A percentile compares a stretch with the other conserved stretches of the same genome.
Evolutionary conservation across 768 basidiomycete species (phyloP).

Genomic region (Gautieria morchelliformis): DNA sequence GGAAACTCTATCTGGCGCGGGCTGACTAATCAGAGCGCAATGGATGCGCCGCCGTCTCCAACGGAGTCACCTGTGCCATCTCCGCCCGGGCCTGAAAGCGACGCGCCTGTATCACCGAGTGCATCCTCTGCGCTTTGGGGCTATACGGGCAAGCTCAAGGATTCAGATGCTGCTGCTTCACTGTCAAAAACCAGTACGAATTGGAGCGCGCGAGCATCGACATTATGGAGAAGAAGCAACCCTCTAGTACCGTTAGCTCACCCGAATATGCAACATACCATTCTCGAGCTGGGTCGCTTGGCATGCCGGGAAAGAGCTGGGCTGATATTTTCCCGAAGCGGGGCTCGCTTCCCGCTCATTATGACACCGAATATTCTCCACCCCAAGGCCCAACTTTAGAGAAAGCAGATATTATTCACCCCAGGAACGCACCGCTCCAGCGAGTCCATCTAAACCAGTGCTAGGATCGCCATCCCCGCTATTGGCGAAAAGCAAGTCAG

Average conservation of each 20-base stretch:
- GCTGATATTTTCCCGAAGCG: constrained; percentile 11
- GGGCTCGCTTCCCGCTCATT: constrained; percentile 32
- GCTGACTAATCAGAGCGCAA: constrained; percentile 64
- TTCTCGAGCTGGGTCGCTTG: not conserved
- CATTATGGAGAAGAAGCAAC: constrained; percentile 20
- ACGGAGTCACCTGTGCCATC: constrained; percentile 24
- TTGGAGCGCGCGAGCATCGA: constrained; percentile 56
- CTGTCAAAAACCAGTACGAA: constrained; percentile 69
- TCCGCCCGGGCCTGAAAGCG: constrained; percentile 17
- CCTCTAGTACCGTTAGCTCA: not conserved
- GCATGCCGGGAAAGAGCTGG: not conserved
- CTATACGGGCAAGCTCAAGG: constrained; percentile 66
- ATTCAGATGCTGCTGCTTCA: constrained; percentile 62
- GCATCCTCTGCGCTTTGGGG: constrained; percentile 39
- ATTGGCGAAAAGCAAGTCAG: constrained; percentile 13
- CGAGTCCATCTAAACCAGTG: not conserved
- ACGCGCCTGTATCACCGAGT: constrained; percentile 3
- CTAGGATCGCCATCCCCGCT: not conserved
- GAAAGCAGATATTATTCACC: constrained; percentile 2
- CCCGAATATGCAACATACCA: not conserved
- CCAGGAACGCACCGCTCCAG: not conserved
- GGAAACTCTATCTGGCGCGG: constrained; percentile 67
- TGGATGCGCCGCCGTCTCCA: constrained; percentile 50
- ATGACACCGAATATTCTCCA: constrained; percentile 33
- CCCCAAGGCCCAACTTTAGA: constrained; percentile 43